Conservation (phyloP, 2,329 filamentous ascomycete genomes). For the Fusarium sp. region DNA sequence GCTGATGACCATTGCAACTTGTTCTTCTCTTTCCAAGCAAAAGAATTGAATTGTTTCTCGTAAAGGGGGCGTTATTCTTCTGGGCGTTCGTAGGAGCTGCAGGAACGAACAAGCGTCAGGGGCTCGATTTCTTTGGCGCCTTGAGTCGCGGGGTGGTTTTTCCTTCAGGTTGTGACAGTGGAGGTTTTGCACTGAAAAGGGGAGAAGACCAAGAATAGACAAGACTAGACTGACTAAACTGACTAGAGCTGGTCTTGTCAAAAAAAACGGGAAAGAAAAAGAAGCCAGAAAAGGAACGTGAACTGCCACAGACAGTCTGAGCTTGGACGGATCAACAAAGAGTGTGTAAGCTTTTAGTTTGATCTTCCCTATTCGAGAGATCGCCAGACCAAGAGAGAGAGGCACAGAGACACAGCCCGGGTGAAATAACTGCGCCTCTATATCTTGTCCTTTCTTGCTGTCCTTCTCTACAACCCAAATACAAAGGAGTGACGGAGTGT, state of each 20-base stretch:
- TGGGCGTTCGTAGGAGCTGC: slow-evolving; percentile 10
- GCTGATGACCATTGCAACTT: background rate
- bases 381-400: background rate
- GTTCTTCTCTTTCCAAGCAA: background rate
- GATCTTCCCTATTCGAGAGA: slow-evolving; percentile 8
- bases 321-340: slow-evolving; percentile 12
- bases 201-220: slow-evolving; percentile 22
- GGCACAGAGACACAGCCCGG: slow-evolving; percentile 4
- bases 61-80: slow-evolving; percentile 26
- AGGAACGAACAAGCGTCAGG: slow-evolving; percentile 32
- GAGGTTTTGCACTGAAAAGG: slow-evolving; percentile 9
- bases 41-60: slow-evolving; percentile 8
- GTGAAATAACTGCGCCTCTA: slow-evolving; percentile 15
- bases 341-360: background rate
- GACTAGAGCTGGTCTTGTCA: background rate
- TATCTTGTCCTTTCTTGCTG: background rate
- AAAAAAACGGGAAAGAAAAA: background rate
- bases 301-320: slow-evolving; percentile 31
- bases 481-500: slow-evolving; percentile 7
- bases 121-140: slow-evolving; percentile 33
- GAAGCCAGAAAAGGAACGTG: background rate
- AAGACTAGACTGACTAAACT: slow-evolving; percentile 4
- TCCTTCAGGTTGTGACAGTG: slow-evolving; percentile 4
- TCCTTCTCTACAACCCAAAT: background rate
- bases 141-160: slow-evolving; percentile 34